Evolutionary conservation across 1,284 basidiomycete genomes (phyloP).

Genomic region (Microbotryum lychnidis-dioicae): DNA sequence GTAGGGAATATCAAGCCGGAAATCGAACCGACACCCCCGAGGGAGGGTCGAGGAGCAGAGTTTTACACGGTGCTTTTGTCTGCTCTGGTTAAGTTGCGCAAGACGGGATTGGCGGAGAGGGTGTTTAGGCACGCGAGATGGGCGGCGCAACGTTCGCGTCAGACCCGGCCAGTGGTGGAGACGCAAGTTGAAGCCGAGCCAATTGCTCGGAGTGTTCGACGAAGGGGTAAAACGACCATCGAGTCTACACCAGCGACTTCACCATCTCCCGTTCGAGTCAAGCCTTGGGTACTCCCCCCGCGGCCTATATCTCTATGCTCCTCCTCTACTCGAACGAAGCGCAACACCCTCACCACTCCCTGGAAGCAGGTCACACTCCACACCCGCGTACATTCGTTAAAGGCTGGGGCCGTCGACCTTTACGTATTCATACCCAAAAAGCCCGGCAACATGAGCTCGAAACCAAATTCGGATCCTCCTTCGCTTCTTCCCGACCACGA

Average conservation of each 20-base stretch:
- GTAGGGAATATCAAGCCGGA: not conserved
- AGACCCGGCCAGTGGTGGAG: slow-evolving; percentile 52
- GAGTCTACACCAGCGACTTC: not conserved
- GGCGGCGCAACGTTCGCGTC: slow-evolving; percentile 45
- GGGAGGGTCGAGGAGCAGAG: slow-evolving; percentile 7
- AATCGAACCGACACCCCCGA: not conserved
- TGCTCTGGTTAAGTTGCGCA: slow-evolving; percentile 53
- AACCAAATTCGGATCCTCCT: slow-evolving; percentile 4
- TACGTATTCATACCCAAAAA: slow-evolving; percentile 17
- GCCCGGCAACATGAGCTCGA: not conserved
- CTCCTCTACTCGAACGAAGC: slow-evolving; percentile 48
- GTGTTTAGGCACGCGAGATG: slow-evolving; percentile 40
- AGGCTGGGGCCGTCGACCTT: slow-evolving; percentile 25
- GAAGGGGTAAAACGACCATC: not conserved
- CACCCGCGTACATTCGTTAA: slow-evolving; percentile 7
- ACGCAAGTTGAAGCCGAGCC: slow-evolving; percentile 46
- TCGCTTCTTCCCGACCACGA: not conserved
- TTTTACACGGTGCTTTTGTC: slow-evolving; percentile 52
- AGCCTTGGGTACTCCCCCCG: slow-evolving; percentile 54
- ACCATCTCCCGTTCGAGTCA: slow-evolving; percentile 36
- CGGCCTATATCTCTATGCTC: slow-evolving; percentile 64
- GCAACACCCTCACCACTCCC: slow-evolving; percentile 18
- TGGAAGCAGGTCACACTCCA: not conserved
- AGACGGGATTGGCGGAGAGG: slow-evolving; percentile 52
- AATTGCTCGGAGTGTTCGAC: slow-evolving; percentile 22